phyloP scores from a whole-genome alignment of 345 rosid species.

The Odontarrhena argentea region DNA sequence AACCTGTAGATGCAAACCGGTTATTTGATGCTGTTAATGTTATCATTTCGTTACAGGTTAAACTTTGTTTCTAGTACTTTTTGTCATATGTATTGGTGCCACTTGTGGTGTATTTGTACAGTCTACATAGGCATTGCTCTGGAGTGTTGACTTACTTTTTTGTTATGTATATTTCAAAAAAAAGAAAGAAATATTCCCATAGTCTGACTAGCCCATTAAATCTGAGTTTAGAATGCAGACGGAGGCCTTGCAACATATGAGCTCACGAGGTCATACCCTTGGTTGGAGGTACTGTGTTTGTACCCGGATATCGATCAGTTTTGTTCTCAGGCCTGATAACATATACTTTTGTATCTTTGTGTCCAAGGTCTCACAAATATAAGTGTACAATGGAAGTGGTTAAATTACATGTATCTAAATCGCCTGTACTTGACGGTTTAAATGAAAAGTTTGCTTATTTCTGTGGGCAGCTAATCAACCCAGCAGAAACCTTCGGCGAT shows the following conservation, averaged over 20 bases:
- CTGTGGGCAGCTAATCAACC: conserved; percentile 71
- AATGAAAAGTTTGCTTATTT: conserved; percentile 24
- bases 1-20: conserved; percentile 59
- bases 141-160: conserved; percentile 5
- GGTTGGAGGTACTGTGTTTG: conserved; percentile 76
- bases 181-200: background rate
- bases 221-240: conserved; percentile 62
- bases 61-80: conserved; percentile 22
- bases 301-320: conserved; percentile 20
- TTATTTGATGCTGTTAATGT: conserved; percentile 87
- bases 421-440: conserved; percentile 11
- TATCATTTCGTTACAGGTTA: conserved; percentile 86
- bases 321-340: conserved; percentile 1
- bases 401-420: conserved; percentile 1
- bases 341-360: background rate
- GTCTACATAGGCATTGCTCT: background rate
- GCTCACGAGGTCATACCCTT: conserved; percentile 82
- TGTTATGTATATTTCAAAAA: conserved; percentile 14
- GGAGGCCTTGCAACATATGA: conserved; percentile 93
- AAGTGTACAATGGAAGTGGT: conserved; percentile 7
- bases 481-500: conserved; percentile 99
- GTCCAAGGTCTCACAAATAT: conserved; percentile 3
- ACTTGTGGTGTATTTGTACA: conserved; percentile 15
- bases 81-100: conserved; percentile 3
- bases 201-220: conserved; percentile 28